Evolutionary conservation across 1,139 yeast species (phyloP).

Genomic region (Meyerozyma guilliermondii): DNA sequence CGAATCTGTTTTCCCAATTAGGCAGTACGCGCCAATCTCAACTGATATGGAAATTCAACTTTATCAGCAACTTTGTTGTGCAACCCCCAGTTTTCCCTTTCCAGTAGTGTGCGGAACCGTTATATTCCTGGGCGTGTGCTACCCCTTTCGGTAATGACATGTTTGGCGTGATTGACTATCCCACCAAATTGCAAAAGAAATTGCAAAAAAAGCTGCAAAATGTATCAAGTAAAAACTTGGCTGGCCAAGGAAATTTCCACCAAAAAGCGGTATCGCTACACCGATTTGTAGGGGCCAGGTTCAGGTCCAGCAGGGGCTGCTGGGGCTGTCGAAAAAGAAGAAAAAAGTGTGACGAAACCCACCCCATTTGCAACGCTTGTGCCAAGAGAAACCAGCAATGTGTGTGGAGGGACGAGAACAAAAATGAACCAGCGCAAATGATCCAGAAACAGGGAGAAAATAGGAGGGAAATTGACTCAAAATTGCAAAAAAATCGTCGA

Average conservation of each 20-base stretch:
- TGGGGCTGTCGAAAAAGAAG: conserved; percentile 44
- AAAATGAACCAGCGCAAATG: too few species aligned
- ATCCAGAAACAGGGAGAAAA: too few species aligned
- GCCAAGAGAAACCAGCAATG: not conserved
- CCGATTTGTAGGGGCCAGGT: not conserved
- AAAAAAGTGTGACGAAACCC: conserved; percentile 47
- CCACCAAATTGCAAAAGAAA: not conserved
- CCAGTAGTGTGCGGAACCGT: not conserved
- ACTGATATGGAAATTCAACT: too few species aligned
- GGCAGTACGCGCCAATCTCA: too few species aligned
- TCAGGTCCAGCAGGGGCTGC: conserved; percentile 33
- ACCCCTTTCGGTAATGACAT: not conserved
- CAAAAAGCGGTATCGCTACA: not conserved
- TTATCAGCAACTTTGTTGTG: not conserved
- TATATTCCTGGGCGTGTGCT: not conserved
- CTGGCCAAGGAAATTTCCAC: not conserved
- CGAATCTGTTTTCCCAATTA: too few species aligned
- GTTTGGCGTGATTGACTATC: not conserved
- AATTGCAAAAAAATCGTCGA: too few species aligned
- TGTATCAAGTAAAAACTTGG: not conserved
- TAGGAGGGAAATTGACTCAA: too few species aligned
- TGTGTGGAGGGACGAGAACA: not conserved
- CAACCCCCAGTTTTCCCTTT: not conserved
- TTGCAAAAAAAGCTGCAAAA: not conserved
- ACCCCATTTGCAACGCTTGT: conserved; percentile 23